Conservation (phyloP, 176 grass and related monocot genomes). For the Microstegium vimineum region DNA sequence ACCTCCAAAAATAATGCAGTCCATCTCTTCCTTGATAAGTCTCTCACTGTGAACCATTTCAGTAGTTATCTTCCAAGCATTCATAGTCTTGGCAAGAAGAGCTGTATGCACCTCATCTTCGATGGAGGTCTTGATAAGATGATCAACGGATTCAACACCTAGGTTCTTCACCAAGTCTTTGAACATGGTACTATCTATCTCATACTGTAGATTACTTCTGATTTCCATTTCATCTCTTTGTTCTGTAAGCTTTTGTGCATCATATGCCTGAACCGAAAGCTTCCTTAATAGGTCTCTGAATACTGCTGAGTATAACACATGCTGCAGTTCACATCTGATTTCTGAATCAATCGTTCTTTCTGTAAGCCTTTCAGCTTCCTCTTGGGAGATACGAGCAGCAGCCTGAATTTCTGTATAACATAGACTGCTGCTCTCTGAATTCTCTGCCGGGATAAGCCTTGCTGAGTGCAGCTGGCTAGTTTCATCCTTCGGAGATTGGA, state of each 20-base stretch:
- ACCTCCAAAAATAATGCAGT: constrained; percentile 17
- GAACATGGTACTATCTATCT: neutral
- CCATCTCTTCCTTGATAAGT: constrained; percentile 24
- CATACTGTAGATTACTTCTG: constrained; percentile 14
- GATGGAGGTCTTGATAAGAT: neutral
- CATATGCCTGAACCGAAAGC: neutral
- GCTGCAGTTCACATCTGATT: neutral
- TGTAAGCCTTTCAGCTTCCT: too few species aligned
- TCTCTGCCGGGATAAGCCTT: too few species aligned
- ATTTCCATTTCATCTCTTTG: constrained; percentile 1
- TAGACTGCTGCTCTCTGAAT: too few species aligned
- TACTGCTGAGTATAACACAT: constrained; percentile 16
- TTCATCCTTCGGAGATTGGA: too few species aligned
- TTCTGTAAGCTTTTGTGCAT: constrained; percentile 20
- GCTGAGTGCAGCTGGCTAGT: too few species aligned
- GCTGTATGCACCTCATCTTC: constrained; percentile 7
- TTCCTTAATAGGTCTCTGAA: constrained; percentile 12
- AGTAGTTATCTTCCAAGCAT: neutral
- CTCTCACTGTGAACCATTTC: constrained; percentile 26
- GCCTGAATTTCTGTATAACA: too few species aligned
- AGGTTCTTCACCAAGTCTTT: neutral
- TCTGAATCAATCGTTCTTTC: too few species aligned
- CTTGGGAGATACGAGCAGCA: too few species aligned
- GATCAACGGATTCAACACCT: neutral
- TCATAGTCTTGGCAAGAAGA: constrained; percentile 3